Evolutionary conservation across 768 basidiomycete species (phyloP).

Genomic region (Russula brevipes): DNA sequence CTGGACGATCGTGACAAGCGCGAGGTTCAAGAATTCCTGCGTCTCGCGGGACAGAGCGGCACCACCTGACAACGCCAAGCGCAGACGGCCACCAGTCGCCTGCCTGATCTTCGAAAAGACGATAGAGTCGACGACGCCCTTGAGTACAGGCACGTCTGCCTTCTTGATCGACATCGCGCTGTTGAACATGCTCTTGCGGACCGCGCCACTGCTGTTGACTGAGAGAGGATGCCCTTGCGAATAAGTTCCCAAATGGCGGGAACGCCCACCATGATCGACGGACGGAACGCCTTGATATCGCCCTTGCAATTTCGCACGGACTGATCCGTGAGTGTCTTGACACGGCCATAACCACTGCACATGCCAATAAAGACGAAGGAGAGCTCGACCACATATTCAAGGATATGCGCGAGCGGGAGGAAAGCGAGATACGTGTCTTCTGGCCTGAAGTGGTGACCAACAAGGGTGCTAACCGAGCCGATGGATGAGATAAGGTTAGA

Average conservation of each 20-base stretch:
- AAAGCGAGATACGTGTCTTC: conserved; percentile 80
- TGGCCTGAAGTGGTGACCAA: conserved; percentile 57
- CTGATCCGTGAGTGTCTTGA: conserved; percentile 93
- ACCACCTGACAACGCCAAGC: conserved; percentile 78
- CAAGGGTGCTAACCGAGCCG: conserved; percentile 69
- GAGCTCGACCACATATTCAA: conserved; percentile 93
- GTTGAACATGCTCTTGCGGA: conserved; percentile 77
- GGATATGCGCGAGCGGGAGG: conserved; percentile 89
- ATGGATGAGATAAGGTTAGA: conserved; percentile 80
- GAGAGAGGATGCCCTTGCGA: conserved; percentile 85
- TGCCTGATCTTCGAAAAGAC: conserved; percentile 73
- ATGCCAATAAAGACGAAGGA: conserved; percentile 69
- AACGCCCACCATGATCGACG: conserved; percentile 90
- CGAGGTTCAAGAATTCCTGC: conserved; percentile 81
- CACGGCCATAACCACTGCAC: conserved; percentile 81
- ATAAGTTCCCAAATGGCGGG: conserved; percentile 98
- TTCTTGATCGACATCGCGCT: conserved; percentile 74
- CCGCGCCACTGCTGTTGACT: conserved; percentile 62
- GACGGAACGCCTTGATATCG: conserved; percentile 77
- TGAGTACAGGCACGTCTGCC: conserved; percentile 58
- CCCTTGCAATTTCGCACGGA: conserved; percentile 88
- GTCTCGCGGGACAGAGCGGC: conserved; percentile 82
- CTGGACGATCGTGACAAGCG: conserved; percentile 80
- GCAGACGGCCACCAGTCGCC: conserved; percentile 84
- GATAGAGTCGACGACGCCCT: conserved; percentile 62